phyloP scores from a whole-genome alignment of 306 rosid genomes.

The Begonia fuchsioides region DNA sequence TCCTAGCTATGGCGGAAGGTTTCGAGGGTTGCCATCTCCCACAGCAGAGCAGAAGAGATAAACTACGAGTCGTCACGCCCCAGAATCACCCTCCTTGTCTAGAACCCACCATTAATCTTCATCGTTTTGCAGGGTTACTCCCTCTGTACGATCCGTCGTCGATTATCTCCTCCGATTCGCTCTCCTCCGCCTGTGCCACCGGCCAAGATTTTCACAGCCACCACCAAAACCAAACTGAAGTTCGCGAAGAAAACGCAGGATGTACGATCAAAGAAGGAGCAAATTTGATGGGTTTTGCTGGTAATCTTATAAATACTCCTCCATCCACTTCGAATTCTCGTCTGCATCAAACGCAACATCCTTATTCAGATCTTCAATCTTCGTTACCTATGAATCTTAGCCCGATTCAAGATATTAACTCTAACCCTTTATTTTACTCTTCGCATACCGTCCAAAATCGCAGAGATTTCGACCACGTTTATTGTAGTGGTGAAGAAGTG shows the following conservation, averaged over 20 bases:
- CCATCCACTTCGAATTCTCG: slow-evolving; percentile 11
- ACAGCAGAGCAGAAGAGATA: slow-evolving; percentile 73
- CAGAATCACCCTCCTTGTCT: slow-evolving; percentile 12
- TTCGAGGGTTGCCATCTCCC: slow-evolving; percentile 68
- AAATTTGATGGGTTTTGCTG: slow-evolving; percentile 38
- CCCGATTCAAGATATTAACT: slow-evolving; percentile 25
- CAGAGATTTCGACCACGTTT: too few species aligned
- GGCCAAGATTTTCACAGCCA: slow-evolving; percentile 5
- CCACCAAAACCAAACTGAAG: neutral
- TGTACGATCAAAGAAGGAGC: slow-evolving; percentile 20
- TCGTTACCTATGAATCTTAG: slow-evolving; percentile 8
- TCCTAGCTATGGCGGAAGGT: slow-evolving; percentile 50
- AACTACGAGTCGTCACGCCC: slow-evolving; percentile 33
- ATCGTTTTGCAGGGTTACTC: slow-evolving; percentile 7
- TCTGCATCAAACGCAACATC: too few species aligned
- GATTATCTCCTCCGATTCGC: slow-evolving; percentile 31
- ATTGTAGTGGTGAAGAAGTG: too few species aligned
- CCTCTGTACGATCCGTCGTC: slow-evolving; percentile 35
- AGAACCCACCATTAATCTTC: slow-evolving; percentile 8
- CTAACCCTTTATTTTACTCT: neutral
- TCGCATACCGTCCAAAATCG: too few species aligned
- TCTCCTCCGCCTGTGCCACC: neutral
- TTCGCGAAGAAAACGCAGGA: too few species aligned
- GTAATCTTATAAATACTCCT: slow-evolving; percentile 8
- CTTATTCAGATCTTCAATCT: slow-evolving; percentile 28